These are phyloP conservation scores for Xylaria sp. DNA, from an alignment of 2,329 filamentous ascomycete species.

Conservation along the genomic window DNA sequence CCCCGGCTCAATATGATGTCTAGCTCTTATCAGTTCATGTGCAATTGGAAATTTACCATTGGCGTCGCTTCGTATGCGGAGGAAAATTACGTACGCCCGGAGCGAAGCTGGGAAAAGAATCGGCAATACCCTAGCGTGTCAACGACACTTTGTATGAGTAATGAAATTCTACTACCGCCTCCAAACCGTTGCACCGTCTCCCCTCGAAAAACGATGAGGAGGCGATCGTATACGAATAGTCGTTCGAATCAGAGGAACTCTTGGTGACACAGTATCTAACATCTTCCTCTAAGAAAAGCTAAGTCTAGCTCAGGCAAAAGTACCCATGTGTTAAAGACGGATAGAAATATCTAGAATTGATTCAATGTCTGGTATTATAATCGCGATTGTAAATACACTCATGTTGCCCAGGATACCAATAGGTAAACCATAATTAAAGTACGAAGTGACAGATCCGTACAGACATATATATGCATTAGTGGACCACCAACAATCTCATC, in stretches of 20 bases:
- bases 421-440: neutral
- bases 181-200: neutral
- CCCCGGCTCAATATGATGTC: neutral
- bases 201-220: neutral
- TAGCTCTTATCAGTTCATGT: neutral
- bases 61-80: neutral
- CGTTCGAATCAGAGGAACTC: neutral
- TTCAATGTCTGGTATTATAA: neutral
- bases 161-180: conserved; percentile 21
- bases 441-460: neutral
- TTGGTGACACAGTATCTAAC: neutral
- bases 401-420: neutral
- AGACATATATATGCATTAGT: neutral
- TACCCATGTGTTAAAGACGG: neutral
- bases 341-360: neutral
- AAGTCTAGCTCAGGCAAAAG: neutral
- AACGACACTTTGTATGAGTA: conserved; percentile 24
- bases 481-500: neutral
- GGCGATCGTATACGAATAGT: neutral
- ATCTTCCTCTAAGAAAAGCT: neutral
- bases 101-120: neutral
- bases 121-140: conserved; percentile 8
- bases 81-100: neutral
- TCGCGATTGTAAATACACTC: neutral
- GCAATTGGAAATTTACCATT: neutral